Base-by-base conservation (phyloP, 306 rosid genomes). In the Notholithocarpus densiflorus region DNA sequence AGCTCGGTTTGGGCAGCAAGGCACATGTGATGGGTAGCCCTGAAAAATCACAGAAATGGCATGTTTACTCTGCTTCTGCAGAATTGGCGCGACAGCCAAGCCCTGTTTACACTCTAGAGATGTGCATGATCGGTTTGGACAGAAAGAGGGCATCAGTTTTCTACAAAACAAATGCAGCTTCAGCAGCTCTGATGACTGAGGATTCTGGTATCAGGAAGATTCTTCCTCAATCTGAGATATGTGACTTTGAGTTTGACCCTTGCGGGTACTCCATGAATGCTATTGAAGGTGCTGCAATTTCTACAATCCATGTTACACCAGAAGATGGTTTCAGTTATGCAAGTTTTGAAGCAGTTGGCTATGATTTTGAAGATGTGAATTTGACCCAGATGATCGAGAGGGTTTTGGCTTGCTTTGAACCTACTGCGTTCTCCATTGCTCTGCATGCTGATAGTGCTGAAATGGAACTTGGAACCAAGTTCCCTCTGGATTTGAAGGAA, bases 51-150 rank as follows among this genome's bases (percentile, higher is more conserved):
- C 86, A 85, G 85, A 75, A 89, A 71, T 94, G 98, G 98, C 98
- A 94, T 81, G 86, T 94, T 13, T 94, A 94, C 86, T 87, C 90
- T 84, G 97, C 97, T 3, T 73, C 82, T 71, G 95, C 97, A 0
- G 75, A 79, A 26, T 20, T 65, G 64, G 74, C 79, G 6, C 80
- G 70, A 53, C 66, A 81, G 72, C 72, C 86, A 11, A 82, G 75
- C 75, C 77, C 97, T 0, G 82, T 85, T 23, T 90, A 91, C 77
- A 88, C 92, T 64, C 89, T 94, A 4, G 98, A 94, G 85, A 89
- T 92, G 91, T 94, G 98, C 88, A 94, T 94, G 98, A 91, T 90
- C n/a, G 89, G 92, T 68, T 82, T 92, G 69, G 92, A 89, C 76
- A 86, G 84, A 70, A 88, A 90, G 84, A 85, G 68, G 29, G 97